phyloP scores from a whole-genome alignment of 179 eudicot genomes.

The Amaranthus tricolor region DNA sequence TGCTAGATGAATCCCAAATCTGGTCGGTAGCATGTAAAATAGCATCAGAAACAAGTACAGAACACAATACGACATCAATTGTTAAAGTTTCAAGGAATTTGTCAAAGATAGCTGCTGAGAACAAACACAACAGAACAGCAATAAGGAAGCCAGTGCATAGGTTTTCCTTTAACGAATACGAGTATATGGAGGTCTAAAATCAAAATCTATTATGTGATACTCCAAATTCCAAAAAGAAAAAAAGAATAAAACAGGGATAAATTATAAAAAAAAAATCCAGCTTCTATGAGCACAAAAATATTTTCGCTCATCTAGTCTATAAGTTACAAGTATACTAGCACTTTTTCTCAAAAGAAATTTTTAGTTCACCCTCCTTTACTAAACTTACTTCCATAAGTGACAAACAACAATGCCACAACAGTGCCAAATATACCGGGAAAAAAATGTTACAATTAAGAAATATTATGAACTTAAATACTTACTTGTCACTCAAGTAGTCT shows the following conservation, averaged over 20 bases:
- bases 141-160: neutral
- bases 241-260: too few species aligned
- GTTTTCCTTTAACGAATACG: neutral
- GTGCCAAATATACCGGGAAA: too few species aligned
- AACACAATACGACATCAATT: constrained; percentile 1
- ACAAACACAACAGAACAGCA: neutral
- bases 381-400: too few species aligned
- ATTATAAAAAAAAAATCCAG: neutral
- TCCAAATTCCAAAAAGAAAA: constrained; percentile 5
- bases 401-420: too few species aligned
- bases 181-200: neutral
- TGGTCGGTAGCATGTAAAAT: constrained; percentile 23
- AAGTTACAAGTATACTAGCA: neutral
- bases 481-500: constrained; percentile 55
- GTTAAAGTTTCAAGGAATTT: neutral
- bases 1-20: constrained; percentile 51
- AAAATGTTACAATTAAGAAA: neutral
- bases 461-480: constrained; percentile 35
- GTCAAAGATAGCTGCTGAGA: neutral
- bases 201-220: neutral
- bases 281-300: neutral
- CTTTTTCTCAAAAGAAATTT: too few species aligned
- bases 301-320: neutral
- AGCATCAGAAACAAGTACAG: constrained; percentile 4
- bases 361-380: too few species aligned